Base-by-base conservation (phyloP, 352 stramenopile genomes). In the Phytophthora constricta region DNA sequence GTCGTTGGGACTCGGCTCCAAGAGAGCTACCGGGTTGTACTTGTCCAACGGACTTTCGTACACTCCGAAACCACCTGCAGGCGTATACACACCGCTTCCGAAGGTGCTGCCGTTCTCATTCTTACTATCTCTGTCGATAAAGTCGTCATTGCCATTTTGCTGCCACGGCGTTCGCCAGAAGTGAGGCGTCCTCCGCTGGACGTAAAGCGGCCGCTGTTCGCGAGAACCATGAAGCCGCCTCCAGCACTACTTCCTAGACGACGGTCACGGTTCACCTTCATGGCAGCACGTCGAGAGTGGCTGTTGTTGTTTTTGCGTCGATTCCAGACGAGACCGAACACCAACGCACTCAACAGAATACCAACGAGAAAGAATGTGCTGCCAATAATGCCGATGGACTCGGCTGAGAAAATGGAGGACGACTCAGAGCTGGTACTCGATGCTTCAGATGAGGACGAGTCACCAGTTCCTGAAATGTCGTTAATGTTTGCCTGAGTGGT, bases 21-120 rank as follows among this genome's bases (percentile, higher is more conserved):
- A 70, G 2, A 92, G 72, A 20, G 82, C 84, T 10, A 92, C 84
- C 0, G 70, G 70, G 23, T 87, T 81, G 39, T 80, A 80, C 50
- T 74, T 72, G 56, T 82, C 70, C 37, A 72, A 51, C 8, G 63
- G 63, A 49, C 66, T 79, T 25, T 70, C 70, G 42, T 77, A 74
- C 4, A 77, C 41, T 4, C 59, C 57, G 9, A 42, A 55, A 42
- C 66, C 70, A 74, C 5, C 52, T 41, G 2, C 62, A 5, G 62
- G 57, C 2, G 66, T 70, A 16, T 76, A 60, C 11, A 62, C 17
- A 8, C 61, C 62, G 26, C 69, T 89, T 13, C 79, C 79, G 59
- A 88, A 88, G 4, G 85, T 76, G 70, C 80, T 90, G 46, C 73
- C 79, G 34, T 63, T 76, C 16, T 75, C 70, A 25, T 63, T 74